Base-by-base conservation (phyloP, 257 asterid species). In the Plantago elongata region DNA sequence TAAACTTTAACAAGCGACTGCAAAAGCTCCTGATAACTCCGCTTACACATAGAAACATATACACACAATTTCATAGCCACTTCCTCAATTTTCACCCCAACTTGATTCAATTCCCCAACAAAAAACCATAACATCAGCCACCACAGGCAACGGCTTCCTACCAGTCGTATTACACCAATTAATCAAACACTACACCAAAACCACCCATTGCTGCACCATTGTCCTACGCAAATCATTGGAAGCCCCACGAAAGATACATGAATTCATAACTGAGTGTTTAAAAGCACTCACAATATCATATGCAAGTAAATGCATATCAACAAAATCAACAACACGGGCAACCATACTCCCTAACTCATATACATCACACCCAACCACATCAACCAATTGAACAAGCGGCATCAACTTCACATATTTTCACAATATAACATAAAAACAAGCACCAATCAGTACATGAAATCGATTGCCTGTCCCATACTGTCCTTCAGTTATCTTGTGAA, bases 121-220 rank as follows among this genome's bases (percentile, higher is more conserved):
- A 89, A 81, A 52, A 54, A 84, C 81, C 83, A 86, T 74, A 38
- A 89, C 83, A 6, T 90, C 95, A 17, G 78, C 95, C 74, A 88
- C 96, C 66, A 86, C 84, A 2, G 95, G 95, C 82, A 83, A 73
- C 0, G 95, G 96, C 64, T 77, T 73, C 74, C 93, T 79, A 52
- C 95, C 97, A 0, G 97, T 89, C 7, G 93, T 86, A 45, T 88
- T 65, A 62, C 73, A 88, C 97, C 95, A 92, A 73, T 88, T 92
- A 71, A 86, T 79, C 76, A 90, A 80, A 72, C 97, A 88, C 76
- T 92, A 93, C 70, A 92, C 60, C 74, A 92, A 62, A 72, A 89
- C 80, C 51, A 83, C 81, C 42, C 97, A 97, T 60, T 91, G 97
- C 64, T 84, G 76, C 76, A 73, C 55, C 84, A 91, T 86, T 67